Evolutionary conservation across 768 basidiomycete species (phyloP), one percentile per base, ranked within the genome.

Genomic region (Termitomyces titanicus): DNA sequence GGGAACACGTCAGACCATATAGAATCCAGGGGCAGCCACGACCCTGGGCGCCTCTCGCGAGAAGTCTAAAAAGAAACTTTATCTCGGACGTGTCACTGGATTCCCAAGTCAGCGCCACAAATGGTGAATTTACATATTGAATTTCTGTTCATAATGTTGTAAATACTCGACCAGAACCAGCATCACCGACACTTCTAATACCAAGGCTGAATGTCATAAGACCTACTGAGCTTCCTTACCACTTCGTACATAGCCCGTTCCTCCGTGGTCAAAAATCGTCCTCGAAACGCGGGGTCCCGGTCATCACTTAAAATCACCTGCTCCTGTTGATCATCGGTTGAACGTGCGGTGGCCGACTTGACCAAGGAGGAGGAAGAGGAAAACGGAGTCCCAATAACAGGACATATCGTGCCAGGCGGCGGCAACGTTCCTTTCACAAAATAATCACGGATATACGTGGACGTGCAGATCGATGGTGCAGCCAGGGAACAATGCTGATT

Each of bases 391-490:
- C 54, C 56, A 18, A 70, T 58, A 3, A 72, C 64, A 2, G 72
- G 53, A 54, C 79, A 81, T 6, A 78, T 62, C 3, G 75, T 77
- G 6, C 68, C 75, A 8, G 66, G 64, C 11, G 61, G 53, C 2
- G 79, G 79, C 2, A 80, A 61, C 1, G 65, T 70, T 3, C 79
- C 78, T 9, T 71, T 52, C 2, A 63, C 49, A 50, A 80, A 76
- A 59, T 79, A 80, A 1, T 65, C 63, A 10, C 70, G 67, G 29
- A 81, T 63, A 54, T 72, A 56, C 34, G 56, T 50, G 34, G 58
- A 54, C 1, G 65, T 64, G 58, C 70, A 70, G 31, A 60, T 29
- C 6, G 69, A 70, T 1, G 66, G 64, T 0, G 61, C 64, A 3
- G 60, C 24, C 9, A 69, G 40, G 13, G 67, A 67, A 47, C 63